phyloP scores from a whole-genome alignment of 2,329 filamentous ascomycete genomes.

The Arthrobotrys musiformis region DNA sequence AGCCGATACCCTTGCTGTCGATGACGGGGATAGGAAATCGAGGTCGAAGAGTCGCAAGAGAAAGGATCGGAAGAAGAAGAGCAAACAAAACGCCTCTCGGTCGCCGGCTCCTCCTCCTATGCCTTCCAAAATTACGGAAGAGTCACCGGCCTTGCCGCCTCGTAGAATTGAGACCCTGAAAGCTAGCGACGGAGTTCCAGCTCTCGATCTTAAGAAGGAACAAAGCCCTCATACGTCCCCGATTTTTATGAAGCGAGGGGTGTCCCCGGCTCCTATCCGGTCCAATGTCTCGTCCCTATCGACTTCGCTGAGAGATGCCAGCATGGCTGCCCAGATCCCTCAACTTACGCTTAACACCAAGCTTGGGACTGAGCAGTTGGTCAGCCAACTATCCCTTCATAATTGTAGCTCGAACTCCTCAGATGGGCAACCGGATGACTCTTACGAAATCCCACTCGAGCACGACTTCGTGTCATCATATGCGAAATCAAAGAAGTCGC shows the following conservation, averaged over 20 bases:
- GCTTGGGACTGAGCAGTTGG: constrained; percentile 43
- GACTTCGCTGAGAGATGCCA: constrained; percentile 45
- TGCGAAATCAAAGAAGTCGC: constrained; percentile 51
- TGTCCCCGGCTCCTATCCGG: constrained; percentile 44
- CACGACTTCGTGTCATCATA: constrained; percentile 48
- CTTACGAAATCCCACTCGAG: constrained; percentile 47
- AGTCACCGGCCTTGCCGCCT: constrained; percentile 37
- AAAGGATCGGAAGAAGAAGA: constrained; percentile 50
- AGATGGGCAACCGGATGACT: constrained; percentile 38
- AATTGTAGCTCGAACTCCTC: constrained; percentile 45
- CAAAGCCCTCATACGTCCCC: constrained; percentile 27
- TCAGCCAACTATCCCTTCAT: constrained; percentile 47
- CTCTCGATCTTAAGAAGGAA: constrained; percentile 36
- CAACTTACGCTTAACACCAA: constrained; percentile 53
- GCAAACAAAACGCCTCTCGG: constrained; percentile 25
- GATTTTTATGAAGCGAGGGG: constrained; percentile 45
- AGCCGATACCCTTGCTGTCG: constrained; percentile 18
- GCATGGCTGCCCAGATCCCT: constrained; percentile 51
- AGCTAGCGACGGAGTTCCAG: constrained; percentile 26
- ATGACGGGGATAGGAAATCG: constrained; percentile 46
- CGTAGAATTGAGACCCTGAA: constrained; percentile 42
- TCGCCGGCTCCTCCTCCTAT: constrained; percentile 38
- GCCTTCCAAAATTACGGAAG: constrained; percentile 37
- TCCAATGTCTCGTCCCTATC: constrained; percentile 51
- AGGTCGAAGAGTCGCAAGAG: constrained; percentile 52